Percentiles rank a stretch among this genome's conserved stretches.
Conservation (phyloP, 2,329 filamentous ascomycete species). For the Stylonectria norvegica region DNA sequence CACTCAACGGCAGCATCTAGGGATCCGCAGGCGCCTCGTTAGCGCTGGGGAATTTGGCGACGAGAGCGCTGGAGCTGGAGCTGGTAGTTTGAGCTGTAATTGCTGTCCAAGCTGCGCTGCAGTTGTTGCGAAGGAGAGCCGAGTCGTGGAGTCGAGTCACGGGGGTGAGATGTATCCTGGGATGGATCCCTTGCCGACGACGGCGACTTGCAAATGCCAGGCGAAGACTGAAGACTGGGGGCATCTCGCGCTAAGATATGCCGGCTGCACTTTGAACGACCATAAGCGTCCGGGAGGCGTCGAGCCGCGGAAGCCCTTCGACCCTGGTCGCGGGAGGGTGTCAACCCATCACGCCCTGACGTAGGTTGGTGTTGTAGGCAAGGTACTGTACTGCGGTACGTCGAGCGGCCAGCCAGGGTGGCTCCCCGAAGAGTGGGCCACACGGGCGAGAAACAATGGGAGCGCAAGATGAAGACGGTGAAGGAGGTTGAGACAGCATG, state of each 20-base stretch:
- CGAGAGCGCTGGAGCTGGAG: constrained; percentile 12
- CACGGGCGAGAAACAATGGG: constrained; percentile 25
- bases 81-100: too few species aligned
- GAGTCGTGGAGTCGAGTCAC: constrained; percentile 24
- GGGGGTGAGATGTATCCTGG: constrained; percentile 7
- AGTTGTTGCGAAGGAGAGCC: constrained; percentile 5
- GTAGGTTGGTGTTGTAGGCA: too few species aligned
- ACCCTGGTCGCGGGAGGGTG: constrained; percentile 27
- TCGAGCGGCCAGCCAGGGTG: constrained; percentile 20
- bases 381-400: too few species aligned
- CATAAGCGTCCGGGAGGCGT: constrained; percentile 26
- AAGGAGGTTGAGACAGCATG: constrained; percentile 31
- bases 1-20: constrained; percentile 30
- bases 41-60: constrained; percentile 27
- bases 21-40: constrained; percentile 26
- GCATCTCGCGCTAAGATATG: constrained; percentile 22
- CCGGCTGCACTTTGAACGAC: constrained; percentile 19
- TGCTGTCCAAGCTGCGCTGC: too few species aligned
- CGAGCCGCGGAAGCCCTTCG: constrained; percentile 20
- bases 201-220: constrained; percentile 8
- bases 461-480: constrained; percentile 31
- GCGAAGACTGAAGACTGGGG: not conserved
- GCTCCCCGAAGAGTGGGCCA: constrained; percentile 20
- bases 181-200: constrained; percentile 28
- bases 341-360: constrained; percentile 27